phyloP scores from a whole-genome alignment of 1,284 basidiomycete genomes.

The Amylostereum chailletii region DNA sequence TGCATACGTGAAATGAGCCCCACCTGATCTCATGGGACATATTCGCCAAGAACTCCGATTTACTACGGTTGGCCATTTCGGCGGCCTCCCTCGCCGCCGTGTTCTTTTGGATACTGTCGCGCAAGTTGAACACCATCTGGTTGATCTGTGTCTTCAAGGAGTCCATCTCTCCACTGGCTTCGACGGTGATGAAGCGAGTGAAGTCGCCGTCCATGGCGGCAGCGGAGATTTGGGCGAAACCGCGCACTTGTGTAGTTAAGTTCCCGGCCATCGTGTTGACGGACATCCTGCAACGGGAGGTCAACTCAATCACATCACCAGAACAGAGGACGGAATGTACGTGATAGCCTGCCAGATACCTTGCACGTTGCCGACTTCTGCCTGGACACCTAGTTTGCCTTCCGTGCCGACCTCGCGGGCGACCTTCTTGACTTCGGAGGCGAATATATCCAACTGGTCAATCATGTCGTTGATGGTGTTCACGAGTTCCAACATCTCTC shows the following conservation, averaged over 20 bases:
- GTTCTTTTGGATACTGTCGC: conserved; percentile 98
- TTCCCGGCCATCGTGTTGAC: conserved; percentile 97
- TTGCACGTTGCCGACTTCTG: conserved; percentile 94
- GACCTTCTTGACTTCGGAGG: conserved; percentile 92
- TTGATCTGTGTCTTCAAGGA: conserved; percentile 99
- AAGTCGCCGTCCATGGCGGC: conserved; percentile 99
- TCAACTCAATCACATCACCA: conserved; percentile 6
- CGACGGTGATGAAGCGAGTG: conserved; percentile 98
- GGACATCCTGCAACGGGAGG: conserved; percentile 45
- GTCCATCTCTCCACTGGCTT: conserved; percentile 98
- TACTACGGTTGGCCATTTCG: conserved; percentile 91
- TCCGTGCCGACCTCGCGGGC: conserved; percentile 94
- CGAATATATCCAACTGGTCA: conserved; percentile 90
- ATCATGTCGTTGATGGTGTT: conserved; percentile 97
- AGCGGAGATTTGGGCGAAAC: conserved; percentile 97
- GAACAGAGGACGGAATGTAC: conserved; percentile 39
- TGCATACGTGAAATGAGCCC: conserved; percentile 20
- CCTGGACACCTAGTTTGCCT: conserved; percentile 95
- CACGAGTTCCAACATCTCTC: conserved; percentile 91
- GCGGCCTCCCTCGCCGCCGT: conserved; percentile 96
- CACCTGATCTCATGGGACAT: conserved; percentile 95
- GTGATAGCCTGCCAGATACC: conserved; percentile 99
- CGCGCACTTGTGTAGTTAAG: conserved; percentile 96
- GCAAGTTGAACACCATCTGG: conserved; percentile 97
- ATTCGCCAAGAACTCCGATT: conserved; percentile 97